Evolutionary conservation across 2,329 filamentous ascomycete species (phyloP), one percentile per base, ranked within the genome.

Genomic region (Bipolaris gigantea): DNA sequence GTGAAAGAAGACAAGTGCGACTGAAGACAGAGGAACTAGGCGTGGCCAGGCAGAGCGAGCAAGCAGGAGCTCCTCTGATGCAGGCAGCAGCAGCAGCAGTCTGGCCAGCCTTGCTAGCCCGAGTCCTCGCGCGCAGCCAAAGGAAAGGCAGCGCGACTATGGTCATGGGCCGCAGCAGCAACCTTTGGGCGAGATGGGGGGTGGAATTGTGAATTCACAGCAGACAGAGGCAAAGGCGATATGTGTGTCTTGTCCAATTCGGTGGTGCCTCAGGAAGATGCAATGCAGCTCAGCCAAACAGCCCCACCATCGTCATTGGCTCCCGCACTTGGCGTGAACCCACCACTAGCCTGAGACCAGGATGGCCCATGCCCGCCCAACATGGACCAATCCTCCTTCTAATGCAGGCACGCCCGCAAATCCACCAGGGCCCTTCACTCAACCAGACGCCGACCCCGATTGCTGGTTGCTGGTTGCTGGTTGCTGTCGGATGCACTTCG

Each of bases 71-170:
- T 47, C 48, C 46, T 43, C 40, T 60, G 32, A 54, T 60, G 55
- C 59, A 65, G 61, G 65, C 63, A 65, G 60, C 66, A 66, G 56
- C 48, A 65, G 61, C 65, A 65, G 56, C 48, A 53, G 53, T 51
- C 47, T 48, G 45, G 58, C 59, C 59, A 66, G 63, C 62, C 61
- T 63, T 64, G 64, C 50, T 60, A 59, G 57, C 57, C 56, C 50
- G 55, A 48, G 46, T 51, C 59, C 65, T 57, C 66, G 59, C 65
- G 52, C 59, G 52, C 51, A 42, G 55, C 61, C 45, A 59, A 51
- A 48, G 54, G 36, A 43, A 42, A 48, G 27, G 61, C 55, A 61
- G 56, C 25, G 44, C 53, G 33, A 42, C 54, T 50, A 57, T 57
- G 27, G 27, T 63, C 67, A 72, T 71, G 62, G 62, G 66, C 64